Evolutionary conservation across 1,139 yeast species (phyloP).

Genomic region (Suhomyces anneliseae): DNA sequence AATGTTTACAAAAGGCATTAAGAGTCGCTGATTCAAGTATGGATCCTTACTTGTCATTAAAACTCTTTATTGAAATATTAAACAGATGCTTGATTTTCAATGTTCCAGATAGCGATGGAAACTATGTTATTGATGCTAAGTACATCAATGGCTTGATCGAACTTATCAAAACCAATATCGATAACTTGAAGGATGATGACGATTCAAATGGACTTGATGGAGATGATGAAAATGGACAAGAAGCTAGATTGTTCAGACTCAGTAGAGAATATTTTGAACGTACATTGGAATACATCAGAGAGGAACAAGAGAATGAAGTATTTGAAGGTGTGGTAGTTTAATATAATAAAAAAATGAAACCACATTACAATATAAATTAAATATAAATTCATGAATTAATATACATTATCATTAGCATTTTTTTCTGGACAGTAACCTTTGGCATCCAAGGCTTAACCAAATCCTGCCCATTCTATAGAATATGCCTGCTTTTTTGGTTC

Average conservation of each 20-base stretch:
- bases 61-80: conserved; percentile 84
- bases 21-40: conserved; percentile 92
- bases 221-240: conserved; percentile 28
- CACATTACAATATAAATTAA: not conserved
- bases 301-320: conserved; percentile 63
- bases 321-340: conserved; percentile 42
- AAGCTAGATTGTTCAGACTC: conserved; percentile 33
- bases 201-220: conserved; percentile 19
- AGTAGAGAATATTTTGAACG: conserved; percentile 53
- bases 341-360: not conserved
- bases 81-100: conserved; percentile 83
- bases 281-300: conserved; percentile 63
- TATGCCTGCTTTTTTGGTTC: conserved; percentile 37
- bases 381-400: too few species aligned
- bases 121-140: conserved; percentile 63
- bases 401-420: not conserved
- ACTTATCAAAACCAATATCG: conserved; percentile 73
- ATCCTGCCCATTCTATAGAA: conserved; percentile 82
- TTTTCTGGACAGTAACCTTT: too few species aligned
- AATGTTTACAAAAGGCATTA: conserved; percentile 61
- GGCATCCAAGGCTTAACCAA: conserved; percentile 44
- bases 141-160: conserved; percentile 87
- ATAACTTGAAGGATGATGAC: conserved; percentile 43
- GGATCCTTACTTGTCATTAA: conserved; percentile 77
- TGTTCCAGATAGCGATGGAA: conserved; percentile 82